A percentile compares a stretch with the other conserved stretches of the same genome.
phyloP scores from a whole-genome alignment of 208 protist genomes.

The Tritrichomonas foetus region DNA sequence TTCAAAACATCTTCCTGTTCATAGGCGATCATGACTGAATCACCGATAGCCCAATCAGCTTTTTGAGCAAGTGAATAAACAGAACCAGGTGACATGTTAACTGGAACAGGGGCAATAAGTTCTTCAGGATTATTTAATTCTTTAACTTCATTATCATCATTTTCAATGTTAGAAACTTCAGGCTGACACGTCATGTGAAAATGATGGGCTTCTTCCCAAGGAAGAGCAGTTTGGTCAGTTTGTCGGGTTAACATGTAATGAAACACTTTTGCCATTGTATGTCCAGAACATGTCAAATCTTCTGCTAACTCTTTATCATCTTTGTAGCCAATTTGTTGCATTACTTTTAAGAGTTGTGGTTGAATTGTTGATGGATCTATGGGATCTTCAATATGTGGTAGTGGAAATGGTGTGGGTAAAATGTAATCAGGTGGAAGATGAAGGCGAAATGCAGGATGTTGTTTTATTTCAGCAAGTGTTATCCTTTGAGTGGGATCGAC shows the following conservation, averaged over 20 bases:
- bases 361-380: not conserved
- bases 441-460: not conserved
- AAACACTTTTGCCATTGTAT: slow-evolving; percentile 15
- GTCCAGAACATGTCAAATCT: not conserved
- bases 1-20: too few relatives aligned
- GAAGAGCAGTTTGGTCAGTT: not conserved
- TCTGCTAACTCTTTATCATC: not conserved
- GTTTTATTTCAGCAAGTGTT: not conserved
- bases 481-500: not conserved
- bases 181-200: too few relatives aligned
- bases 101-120: too few relatives aligned
- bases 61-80: too few relatives aligned
- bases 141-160: too few relatives aligned
- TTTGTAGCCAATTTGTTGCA: not conserved
- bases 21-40: too few relatives aligned
- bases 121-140: too few relatives aligned
- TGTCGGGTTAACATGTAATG: not conserved
- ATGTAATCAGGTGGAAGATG: not conserved
- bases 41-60: too few relatives aligned
- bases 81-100: too few relatives aligned
- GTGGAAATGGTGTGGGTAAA: not conserved
- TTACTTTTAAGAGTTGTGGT: not conserved
- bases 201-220: too few relatives aligned
- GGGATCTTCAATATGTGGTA: not conserved
- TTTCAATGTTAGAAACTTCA: too few relatives aligned